A percentile compares a stretch with the other conserved stretches of the same genome.
phyloP scores from a whole-genome alignment of 108 stramenopile genomes.

The Pelagomonas calceolata region DNA sequence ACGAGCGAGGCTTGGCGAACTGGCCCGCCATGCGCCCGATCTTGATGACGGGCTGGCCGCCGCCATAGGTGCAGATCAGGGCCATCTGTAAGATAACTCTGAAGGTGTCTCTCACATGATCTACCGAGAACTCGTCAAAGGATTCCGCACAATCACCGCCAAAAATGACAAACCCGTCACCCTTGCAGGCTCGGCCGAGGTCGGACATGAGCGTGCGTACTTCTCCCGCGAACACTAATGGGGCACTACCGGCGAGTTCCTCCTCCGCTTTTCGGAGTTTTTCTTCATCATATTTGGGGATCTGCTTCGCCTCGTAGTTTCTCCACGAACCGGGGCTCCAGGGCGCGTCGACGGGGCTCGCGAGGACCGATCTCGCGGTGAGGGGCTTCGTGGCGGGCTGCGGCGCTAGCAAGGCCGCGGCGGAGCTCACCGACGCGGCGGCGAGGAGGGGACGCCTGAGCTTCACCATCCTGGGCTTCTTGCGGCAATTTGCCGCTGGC shows the following conservation, averaged over 20 bases:
- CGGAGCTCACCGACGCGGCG: too few species aligned
- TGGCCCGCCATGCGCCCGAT: conserved; percentile 94
- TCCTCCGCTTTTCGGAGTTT: conserved; percentile 50
- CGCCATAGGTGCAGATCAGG: conserved; percentile 86
- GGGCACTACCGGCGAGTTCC: conserved; percentile 47
- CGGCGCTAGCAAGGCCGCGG: too few species aligned
- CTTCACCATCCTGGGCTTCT: too few species aligned
- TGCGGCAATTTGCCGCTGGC: too few species aligned
- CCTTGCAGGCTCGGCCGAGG: conserved; percentile 76
- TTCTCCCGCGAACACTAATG: conserved; percentile 82
- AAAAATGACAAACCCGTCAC: conserved; percentile 94
- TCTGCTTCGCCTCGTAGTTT: conserved; percentile 49
- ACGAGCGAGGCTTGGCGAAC: conserved; percentile 91
- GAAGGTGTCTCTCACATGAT: conserved; percentile 88
- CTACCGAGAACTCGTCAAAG: conserved; percentile 82
- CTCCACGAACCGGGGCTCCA: conserved; percentile 72
- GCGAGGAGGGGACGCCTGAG: too few species aligned
- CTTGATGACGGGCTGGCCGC: conserved; percentile 86
- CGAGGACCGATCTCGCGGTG: too few species aligned
- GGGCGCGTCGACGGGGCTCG: too few species aligned
- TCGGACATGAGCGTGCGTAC: conserved; percentile 75
- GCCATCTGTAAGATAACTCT: conserved; percentile 84
- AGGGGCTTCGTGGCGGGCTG: too few species aligned
- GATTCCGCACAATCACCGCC: conserved; percentile 97
- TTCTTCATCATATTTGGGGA: conserved; percentile 61